These are phyloP conservation scores for Pichia sp. DNA, from an alignment of 1,139 yeast species.

Conservation along the genomic window DNA sequence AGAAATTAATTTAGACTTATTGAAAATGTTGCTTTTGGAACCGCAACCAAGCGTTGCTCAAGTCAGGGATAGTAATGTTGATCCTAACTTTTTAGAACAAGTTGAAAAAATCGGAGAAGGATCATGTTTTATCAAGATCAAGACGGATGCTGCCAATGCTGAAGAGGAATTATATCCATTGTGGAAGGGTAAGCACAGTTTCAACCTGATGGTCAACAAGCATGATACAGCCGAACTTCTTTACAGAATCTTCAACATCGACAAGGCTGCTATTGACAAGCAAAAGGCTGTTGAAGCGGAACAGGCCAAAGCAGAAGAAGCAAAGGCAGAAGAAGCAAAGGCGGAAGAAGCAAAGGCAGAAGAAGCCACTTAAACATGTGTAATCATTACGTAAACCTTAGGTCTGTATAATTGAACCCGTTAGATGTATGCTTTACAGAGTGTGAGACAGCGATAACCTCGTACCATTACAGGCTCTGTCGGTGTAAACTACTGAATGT, in stretches of 20 bases:
- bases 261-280: constrained; percentile 34
- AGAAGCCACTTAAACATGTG: no score
- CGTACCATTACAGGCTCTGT: no score
- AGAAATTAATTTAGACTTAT: constrained; percentile 46
- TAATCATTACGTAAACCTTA: no score
- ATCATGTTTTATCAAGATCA: constrained; percentile 76
- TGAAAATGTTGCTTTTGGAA: constrained; percentile 60
- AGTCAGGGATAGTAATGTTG: constrained; percentile 42
- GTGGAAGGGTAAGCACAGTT: constrained; percentile 83
- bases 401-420: no score
- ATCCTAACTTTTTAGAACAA: constrained; percentile 48
- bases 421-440: no score
- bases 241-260: constrained; percentile 73
- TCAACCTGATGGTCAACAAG: constrained; percentile 90
- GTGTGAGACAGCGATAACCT: no score
- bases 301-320: constrained; percentile 1
- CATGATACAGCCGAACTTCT: constrained; percentile 85
- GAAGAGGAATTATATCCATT: constrained; percentile 77
- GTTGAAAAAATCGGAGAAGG: constrained; percentile 42
- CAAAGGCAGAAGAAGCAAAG: constrained; percentile 4
- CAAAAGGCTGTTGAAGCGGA: no score
- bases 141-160: constrained; percentile 40
- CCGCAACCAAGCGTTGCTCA: constrained; percentile 73
- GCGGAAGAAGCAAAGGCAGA: neutral
- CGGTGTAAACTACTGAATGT: no score